Base-by-base conservation (phyloP, 2,329 filamentous ascomycete species). In the Teratosphaeria gauchensis region DNA sequence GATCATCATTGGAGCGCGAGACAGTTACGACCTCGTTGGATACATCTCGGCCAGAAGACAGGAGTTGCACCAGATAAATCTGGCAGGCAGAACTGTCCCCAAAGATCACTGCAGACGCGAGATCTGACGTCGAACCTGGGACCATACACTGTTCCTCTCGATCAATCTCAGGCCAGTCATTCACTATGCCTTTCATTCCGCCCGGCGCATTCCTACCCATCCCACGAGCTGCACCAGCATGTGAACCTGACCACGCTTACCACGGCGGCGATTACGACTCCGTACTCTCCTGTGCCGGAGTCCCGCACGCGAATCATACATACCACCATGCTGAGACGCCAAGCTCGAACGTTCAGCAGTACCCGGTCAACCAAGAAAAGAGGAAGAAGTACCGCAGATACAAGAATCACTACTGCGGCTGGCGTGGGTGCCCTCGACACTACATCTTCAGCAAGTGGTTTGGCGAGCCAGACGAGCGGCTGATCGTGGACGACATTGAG, bases 371-470 rank as follows among this genome's bases (percentile, higher is more conserved):
- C 42, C 42, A 19, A n/a, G 33, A 46, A 42, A 21, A 38, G 14
- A 42, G 1, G 53, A 55, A 42, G 28, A 16, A 24, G 14, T 35
- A 55, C n/a, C 31, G 35, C 28, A 11, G 21, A 46, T 46, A 55
- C 53, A 42, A 28, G 14, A 35, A 35, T 30, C 56, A 57, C 48
- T 57, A 53, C 56, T 57, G 56, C 56, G 56, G 35, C 38, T 48
- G 42, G 42, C 42, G 16, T 21, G 42, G 42, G 8, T 48, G 42
- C n/a, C 42, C 42, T 8, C n/a, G 30, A 28, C 56, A 52, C 19
- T 24, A 53, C 33, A 30, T 33, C 48, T 35, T 30, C 32, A 31
- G 31, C 46, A 53, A 57, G 19, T 53, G 46, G 42, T 53, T 30
- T 19, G 46, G 35, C 28, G 30, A 57, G 28, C 38, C 35, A 4